Conservation (phyloP, 768 basidiomycete genomes). For the Coprinopsis strossmayeri region DNA sequence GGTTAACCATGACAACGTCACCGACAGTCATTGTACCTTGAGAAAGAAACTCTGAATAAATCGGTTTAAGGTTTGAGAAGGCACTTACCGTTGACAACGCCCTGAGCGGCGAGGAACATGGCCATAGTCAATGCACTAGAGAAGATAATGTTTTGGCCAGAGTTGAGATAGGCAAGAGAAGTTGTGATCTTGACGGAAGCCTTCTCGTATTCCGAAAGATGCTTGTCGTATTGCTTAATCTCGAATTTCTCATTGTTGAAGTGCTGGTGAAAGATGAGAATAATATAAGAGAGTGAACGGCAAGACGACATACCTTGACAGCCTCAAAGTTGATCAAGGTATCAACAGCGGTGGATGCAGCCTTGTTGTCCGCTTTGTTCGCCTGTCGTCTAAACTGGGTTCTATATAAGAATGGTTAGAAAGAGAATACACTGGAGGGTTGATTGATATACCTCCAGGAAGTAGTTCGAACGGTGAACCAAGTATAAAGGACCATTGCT, state of each 20-base stretch:
- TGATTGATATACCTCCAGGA: constrained; percentile 69
- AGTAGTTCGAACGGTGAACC: constrained; percentile 96
- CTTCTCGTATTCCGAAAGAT: constrained; percentile 82
- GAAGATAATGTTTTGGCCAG: constrained; percentile 96
- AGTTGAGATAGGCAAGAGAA: constrained; percentile 87
- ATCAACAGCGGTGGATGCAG: constrained; percentile 90
- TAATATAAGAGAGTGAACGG: constrained; percentile 5
- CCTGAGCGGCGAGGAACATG: constrained; percentile 96
- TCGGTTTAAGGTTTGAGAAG: background rate
- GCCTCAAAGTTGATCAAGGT: constrained; percentile 98
- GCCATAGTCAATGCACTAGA: constrained; percentile 88
- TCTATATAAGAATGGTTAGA: constrained; percentile 32
- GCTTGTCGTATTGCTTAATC: constrained; percentile 85
- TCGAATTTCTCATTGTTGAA: constrained; percentile 98
- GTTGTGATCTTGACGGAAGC: constrained; percentile 94
- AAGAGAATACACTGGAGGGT: constrained; percentile 1
- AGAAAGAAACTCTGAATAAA: constrained; percentile 29
- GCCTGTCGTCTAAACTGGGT: constrained; percentile 92
- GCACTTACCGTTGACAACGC: constrained; percentile 75
- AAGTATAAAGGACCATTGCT: constrained; percentile 87
- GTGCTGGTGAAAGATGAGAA: constrained; percentile 44
- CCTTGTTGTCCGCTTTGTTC: constrained; percentile 94
- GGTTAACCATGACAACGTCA: constrained; percentile 98
- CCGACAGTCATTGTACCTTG: constrained; percentile 89
- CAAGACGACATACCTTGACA: constrained; percentile 65